Evolutionary conservation across 23 red algal genomes (phyloP).

Genomic region (Agarophyton chilense): DNA sequence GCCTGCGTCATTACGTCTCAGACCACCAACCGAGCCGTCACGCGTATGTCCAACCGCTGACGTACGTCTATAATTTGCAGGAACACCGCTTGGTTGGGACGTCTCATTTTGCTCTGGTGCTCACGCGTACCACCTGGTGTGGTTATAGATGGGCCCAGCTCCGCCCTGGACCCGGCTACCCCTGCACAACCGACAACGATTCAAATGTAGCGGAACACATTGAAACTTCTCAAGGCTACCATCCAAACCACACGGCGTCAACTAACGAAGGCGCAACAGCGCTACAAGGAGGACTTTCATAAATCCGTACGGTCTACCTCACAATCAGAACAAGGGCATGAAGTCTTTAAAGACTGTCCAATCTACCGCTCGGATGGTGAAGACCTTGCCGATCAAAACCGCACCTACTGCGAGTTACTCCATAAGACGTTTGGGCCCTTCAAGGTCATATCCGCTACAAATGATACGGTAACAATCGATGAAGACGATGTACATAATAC

Average conservation of each 20-base stretch:
- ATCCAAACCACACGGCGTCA: too few relatives aligned
- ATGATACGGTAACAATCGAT: slow-evolving; percentile 4
- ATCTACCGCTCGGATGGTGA: background rate
- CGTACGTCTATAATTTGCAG: background rate
- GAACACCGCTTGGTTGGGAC: background rate
- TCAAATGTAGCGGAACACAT: too few relatives aligned
- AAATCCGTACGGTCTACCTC: background rate
- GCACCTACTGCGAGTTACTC: background rate
- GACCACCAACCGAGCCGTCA: background rate
- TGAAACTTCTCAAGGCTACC: too few relatives aligned
- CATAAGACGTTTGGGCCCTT: background rate
- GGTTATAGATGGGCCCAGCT: too few relatives aligned
- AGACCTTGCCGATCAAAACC: background rate
- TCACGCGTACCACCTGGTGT: background rate
- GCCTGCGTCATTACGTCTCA: background rate
- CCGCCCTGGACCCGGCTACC: too few relatives aligned
- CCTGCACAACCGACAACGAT: too few relatives aligned
- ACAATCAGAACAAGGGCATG: background rate
- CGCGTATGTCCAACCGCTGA: background rate
- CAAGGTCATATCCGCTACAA: background rate
- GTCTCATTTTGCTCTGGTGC: background rate
- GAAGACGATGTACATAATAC: background rate
- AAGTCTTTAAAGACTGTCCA: background rate
- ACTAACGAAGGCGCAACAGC: background rate
- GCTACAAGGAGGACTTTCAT: slow-evolving; percentile 5